Evolutionary conservation across 139 green algal genomes (phyloP).

Genomic region (Eudorina sp.): DNA sequence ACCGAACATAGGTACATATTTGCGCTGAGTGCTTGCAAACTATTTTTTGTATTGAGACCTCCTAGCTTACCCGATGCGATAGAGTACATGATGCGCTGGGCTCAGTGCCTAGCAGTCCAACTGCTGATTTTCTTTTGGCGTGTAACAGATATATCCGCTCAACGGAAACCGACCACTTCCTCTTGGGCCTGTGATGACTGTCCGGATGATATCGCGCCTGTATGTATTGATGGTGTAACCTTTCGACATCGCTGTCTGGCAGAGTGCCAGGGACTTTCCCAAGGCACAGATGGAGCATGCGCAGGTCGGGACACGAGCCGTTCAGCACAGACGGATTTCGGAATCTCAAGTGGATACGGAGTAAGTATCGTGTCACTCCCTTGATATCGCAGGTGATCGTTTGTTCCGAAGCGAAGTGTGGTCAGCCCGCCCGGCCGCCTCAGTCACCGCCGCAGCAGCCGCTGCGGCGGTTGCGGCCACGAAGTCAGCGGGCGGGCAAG

Average conservation of each 20-base stretch:
- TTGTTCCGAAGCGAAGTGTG: too few relatives aligned
- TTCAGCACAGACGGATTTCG: not conserved
- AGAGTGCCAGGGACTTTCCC: not conserved
- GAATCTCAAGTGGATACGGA: not conserved
- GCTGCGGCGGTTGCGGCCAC: not conserved
- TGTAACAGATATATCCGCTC: not conserved
- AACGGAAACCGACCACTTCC: not conserved
- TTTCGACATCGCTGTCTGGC: constrained; percentile 21
- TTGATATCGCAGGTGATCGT: not conserved
- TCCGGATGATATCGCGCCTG: not conserved
- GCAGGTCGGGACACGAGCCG: not conserved
- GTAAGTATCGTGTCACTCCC: not conserved
- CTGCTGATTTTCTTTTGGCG: not conserved
- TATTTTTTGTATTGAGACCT: not conserved
- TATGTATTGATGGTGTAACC: constrained; percentile 13
- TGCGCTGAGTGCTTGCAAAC: not conserved
- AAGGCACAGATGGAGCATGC: not conserved
- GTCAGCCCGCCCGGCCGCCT: not conserved
- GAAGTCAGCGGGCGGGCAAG: too few relatives aligned
- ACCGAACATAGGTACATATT: not conserved
- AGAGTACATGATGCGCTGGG: constrained; percentile 20
- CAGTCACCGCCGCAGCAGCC: not conserved
- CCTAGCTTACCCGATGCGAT: not conserved
- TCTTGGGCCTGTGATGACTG: constrained; percentile 23
- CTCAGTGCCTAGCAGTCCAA: not conserved